These are phyloP conservation scores for Penicillium sp. DNA, from an alignment of 2,329 filamentous ascomycete genomes.

Conservation along the genomic window DNA sequence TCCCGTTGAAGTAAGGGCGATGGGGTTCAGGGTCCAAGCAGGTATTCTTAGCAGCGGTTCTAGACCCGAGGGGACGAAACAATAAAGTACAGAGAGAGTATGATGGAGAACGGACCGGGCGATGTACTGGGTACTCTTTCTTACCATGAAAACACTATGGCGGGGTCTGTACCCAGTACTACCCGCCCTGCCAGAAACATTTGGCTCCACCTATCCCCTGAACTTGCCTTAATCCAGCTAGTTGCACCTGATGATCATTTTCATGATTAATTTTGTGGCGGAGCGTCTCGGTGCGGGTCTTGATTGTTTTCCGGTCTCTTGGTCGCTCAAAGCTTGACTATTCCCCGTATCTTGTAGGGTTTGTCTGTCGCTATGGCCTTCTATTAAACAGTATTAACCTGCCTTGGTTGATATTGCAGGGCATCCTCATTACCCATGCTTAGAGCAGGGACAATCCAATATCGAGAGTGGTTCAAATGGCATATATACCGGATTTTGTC, in stretches of 20 bases:
- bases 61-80: conserved; percentile 1
- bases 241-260: not conserved
- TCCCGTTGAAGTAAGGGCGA: conserved; percentile 12
- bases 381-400: not conserved
- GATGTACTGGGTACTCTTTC: not conserved
- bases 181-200: not conserved
- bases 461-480: not conserved
- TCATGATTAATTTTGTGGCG: conserved; percentile 5
- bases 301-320: not conserved
- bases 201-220: conserved; percentile 10
- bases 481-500: too few relatives aligned
- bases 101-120: not conserved
- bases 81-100: not conserved
- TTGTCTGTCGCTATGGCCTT: not conserved
- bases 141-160: not conserved
- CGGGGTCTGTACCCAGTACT: conserved; percentile 7
- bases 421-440: not conserved
- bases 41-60: conserved; percentile 8
- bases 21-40: conserved; percentile 7
- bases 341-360: not conserved
- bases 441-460: not conserved
- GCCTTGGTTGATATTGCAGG: not conserved
- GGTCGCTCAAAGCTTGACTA: conserved; percentile 1
- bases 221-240: conserved; percentile 2
- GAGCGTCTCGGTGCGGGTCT: conserved; percentile 9